phyloP scores from a whole-genome alignment of 2,329 filamentous ascomycete species.

The Raffaelea ambrosiae region DNA sequence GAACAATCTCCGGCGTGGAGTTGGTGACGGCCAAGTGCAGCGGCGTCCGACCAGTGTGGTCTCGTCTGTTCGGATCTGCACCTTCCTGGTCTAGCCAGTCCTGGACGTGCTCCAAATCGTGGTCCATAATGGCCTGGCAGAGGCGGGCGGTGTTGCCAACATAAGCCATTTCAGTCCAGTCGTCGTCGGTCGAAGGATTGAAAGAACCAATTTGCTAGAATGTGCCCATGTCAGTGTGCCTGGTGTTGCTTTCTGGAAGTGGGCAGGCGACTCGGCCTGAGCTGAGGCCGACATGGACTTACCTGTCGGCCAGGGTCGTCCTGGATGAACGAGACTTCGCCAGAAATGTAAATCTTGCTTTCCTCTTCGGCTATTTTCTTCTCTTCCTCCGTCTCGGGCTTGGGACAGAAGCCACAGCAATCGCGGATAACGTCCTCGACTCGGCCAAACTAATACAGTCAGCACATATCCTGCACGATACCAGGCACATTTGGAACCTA shows the following conservation, averaged over 20 bases:
- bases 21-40: conserved; percentile 66
- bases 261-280: too few species aligned
- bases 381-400: conserved; percentile 61
- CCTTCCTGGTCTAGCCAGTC: conserved; percentile 62
- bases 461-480: too few species aligned
- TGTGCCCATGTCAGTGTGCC: too few species aligned
- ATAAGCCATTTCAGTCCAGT: conserved; percentile 91
- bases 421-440: conserved; percentile 68
- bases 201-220: conserved; percentile 52
- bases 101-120: conserved; percentile 60
- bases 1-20: conserved; percentile 62
- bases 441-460: conserved; percentile 48
- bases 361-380: conserved; percentile 63
- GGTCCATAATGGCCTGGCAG: conserved; percentile 73
- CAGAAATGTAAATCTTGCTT: conserved; percentile 66
- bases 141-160: conserved; percentile 69
- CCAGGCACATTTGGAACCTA: not conserved
- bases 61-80: conserved; percentile 62
- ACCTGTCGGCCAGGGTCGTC: conserved; percentile 72
- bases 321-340: conserved; percentile 63
- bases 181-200: conserved; percentile 70
- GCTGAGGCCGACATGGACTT: too few species aligned
- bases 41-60: conserved; percentile 71
- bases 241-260: too few species aligned
- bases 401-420: conserved; percentile 73